Base-by-base conservation (phyloP, 441 rosid genomes). In the Brassica balearica region DNA sequence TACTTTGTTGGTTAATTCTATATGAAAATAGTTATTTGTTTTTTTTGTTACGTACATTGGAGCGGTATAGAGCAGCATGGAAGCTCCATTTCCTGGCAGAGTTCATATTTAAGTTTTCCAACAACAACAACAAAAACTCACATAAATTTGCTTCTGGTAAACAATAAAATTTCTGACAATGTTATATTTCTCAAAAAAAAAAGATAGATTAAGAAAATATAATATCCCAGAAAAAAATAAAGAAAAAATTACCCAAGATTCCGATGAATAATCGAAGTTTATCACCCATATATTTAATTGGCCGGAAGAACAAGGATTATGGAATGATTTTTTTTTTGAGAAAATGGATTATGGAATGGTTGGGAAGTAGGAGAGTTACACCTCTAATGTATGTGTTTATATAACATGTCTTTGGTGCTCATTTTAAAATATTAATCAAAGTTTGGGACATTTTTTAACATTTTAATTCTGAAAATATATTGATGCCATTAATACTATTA, bases 81-180 rank as follows among this genome's bases (percentile, higher is more conserved):
- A 86, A 72, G 97, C 84, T 67, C 90, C 97, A 78, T 91, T 95
- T 72, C 97, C 97, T 92, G 94, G 51, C 46, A 46, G 7, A 64
- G 27, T 41, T 4, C 23, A 46, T 43, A 29, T 25, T 62, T 15
- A 22, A 62, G 23, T 51, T 15, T 11, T 11, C 43, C 27, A 23
- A 23, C 27, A 23, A 23, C 27, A 12, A 5, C 4, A 67, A 41
- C 6, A 11, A 51, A 61, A 19, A 10, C 0, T 71, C 20, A 11
- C 11, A 71, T 43, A 58, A 20, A 29, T 14, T 55, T 27, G 10
- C 65, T 38, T 51, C 14, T 46, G 22, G 32, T 17, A 14, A 51
- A 51, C 14, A 11, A 43, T 23, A 20, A 14, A 2, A 38, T 82
- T 83, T 68, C 8, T 73, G 51, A 72, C 32, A 43, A 66, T 53